Percentiles rank a stretch among this genome's conserved stretches.
These are phyloP conservation scores for Naganishia friedmannii DNA, from an alignment of 768 basidiomycete species.

Conservation along the genomic window DNA sequence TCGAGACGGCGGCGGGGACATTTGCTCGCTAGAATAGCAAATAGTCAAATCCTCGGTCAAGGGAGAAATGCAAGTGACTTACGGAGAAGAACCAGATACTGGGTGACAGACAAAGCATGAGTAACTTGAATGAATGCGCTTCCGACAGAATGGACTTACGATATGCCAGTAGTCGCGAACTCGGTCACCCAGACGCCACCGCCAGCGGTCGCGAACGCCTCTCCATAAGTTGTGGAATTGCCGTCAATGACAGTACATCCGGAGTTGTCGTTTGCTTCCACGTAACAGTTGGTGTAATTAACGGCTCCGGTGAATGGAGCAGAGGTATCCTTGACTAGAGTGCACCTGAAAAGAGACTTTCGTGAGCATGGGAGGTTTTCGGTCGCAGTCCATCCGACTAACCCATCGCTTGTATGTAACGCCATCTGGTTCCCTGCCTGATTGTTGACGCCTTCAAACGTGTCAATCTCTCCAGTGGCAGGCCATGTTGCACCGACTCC, in stretches of 20 bases:
- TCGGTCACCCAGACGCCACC: conserved; percentile 55
- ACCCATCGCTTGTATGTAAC: conserved; percentile 45
- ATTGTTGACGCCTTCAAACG: conserved; percentile 54
- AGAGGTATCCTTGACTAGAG: conserved; percentile 43
- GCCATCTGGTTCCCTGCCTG: conserved; percentile 54
- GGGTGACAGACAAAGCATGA: no score
- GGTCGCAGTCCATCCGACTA: background rate
- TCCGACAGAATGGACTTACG: conserved; percentile 9
- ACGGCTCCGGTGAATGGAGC: conserved; percentile 44
- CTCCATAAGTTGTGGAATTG: conserved; percentile 53
- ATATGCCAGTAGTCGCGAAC: conserved; percentile 32
- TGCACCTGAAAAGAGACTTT: conserved; percentile 46
- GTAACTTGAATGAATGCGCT: background rate
- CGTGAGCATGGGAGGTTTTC: background rate
- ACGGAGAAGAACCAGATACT: conserved; percentile 21
- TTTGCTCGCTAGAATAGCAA: conserved; percentile 36
- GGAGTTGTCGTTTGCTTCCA: conserved; percentile 48
- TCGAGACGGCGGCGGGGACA: conserved; percentile 54
- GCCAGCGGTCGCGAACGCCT: conserved; percentile 54
- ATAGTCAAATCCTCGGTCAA: background rate
- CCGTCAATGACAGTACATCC: conserved; percentile 56
- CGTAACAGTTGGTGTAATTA: conserved; percentile 50
- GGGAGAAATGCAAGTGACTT: background rate
- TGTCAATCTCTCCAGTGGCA: conserved; percentile 48
- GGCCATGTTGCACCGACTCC: conserved; percentile 31